Conservation (phyloP, 2,329 filamentous ascomycete species). For the Coniochaeta prunicola region DNA sequence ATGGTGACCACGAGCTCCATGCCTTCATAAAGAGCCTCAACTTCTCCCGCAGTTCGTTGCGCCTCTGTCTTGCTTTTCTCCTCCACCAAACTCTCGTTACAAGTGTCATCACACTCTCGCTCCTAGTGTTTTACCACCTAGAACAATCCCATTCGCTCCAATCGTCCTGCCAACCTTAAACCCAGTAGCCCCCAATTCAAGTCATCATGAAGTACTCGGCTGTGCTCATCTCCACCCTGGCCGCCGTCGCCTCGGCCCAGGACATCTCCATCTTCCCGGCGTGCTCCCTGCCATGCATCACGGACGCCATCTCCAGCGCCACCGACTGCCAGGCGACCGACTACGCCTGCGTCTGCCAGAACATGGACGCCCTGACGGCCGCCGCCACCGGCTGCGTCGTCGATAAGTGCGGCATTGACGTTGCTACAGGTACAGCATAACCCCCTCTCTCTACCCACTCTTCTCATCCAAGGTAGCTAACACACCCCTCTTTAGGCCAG, state of each 20-base stretch:
- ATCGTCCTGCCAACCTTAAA: not conserved
- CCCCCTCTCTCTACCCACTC: not conserved
- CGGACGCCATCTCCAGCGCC: conserved; percentile 7
- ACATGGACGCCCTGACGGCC: conserved; percentile 11
- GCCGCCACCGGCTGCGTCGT: conserved; percentile 17
- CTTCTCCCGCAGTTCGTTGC: not conserved
- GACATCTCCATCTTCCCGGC: conserved; percentile 14
- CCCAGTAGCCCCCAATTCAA: not conserved
- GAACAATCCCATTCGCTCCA: not conserved
- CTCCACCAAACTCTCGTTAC: not conserved
- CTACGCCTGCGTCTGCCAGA: conserved; percentile 15
- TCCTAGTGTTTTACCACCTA: not conserved
- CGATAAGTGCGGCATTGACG: conserved; percentile 11
- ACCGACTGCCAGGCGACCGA: conserved; percentile 13
- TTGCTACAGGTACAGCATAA: conserved; percentile 13
- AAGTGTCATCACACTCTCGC: not conserved
- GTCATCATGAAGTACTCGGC: conserved; percentile 19
- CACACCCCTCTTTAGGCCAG: conserved; percentile 8
- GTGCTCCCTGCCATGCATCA: conserved; percentile 17
- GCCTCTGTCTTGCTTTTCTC: not conserved
- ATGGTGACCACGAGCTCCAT: not conserved
- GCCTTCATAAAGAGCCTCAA: not conserved
- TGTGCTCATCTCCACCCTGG: conserved; percentile 12
- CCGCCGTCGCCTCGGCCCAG: conserved; percentile 13
- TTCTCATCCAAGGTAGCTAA: not conserved